Evolutionary conservation across 2,329 filamentous ascomycete genomes (phyloP).

Genomic region (Botrytis medusae): DNA sequence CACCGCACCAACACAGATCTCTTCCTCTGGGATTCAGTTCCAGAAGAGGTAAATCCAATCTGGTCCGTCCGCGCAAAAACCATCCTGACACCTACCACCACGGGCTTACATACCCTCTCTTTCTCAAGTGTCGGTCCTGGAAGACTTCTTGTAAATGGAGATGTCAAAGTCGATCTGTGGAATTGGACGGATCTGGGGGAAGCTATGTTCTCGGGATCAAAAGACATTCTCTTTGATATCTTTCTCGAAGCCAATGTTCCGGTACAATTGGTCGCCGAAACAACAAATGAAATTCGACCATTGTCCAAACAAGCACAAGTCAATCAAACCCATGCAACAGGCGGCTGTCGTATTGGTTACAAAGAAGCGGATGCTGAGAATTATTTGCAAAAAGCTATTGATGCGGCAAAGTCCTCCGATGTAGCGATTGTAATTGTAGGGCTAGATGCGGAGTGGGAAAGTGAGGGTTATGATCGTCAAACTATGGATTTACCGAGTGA

Average conservation of each 20-base stretch:
- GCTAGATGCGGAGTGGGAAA: constrained; percentile 73
- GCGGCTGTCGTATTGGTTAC: constrained; percentile 70
- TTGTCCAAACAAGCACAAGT: constrained; percentile 58
- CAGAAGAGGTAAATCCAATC: constrained; percentile 58
- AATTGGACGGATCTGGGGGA: constrained; percentile 69
- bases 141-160: constrained; percentile 58
- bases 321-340: constrained; percentile 61
- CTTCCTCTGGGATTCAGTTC: constrained; percentile 70
- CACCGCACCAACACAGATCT: constrained; percentile 63
- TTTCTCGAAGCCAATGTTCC: constrained; percentile 59
- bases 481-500: constrained; percentile 59
- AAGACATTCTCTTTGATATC: constrained; percentile 62
- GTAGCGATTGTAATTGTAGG: constrained; percentile 69
- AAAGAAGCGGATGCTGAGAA: constrained; percentile 62
- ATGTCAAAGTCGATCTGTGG: constrained; percentile 63
- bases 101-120: constrained; percentile 64
- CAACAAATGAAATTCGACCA: constrained; percentile 65
- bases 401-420: constrained; percentile 60
- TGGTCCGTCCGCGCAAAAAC: constrained; percentile 57
- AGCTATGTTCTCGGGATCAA: constrained; percentile 68
- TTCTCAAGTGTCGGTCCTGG: constrained; percentile 68
- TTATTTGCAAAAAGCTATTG: constrained; percentile 64
- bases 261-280: constrained; percentile 62
- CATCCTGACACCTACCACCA: constrained; percentile 56
- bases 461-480: constrained; percentile 67